Percentiles rank a stretch among this genome's conserved stretches.
Evolutionary conservation across 331 rosid genomes (phyloP).

Genomic region (Dryas integrifolia): DNA sequence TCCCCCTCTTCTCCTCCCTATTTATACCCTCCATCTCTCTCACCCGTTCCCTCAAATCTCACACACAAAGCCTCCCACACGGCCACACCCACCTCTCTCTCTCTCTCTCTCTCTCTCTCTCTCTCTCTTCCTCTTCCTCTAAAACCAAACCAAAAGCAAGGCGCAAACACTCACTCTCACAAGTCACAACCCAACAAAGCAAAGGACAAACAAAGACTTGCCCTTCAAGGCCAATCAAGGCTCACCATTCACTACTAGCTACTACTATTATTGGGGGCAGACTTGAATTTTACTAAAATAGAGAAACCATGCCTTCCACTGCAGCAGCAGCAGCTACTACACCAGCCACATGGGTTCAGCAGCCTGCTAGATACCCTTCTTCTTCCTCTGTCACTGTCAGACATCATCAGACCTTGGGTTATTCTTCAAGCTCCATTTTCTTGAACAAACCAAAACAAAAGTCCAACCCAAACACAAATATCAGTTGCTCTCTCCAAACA

Average conservation of each 20-base stretch:
- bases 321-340: conserved; percentile 11
- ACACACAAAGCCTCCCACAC: background rate
- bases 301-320: conserved; percentile 51
- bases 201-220: conserved; percentile 5
- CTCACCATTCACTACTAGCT: background rate
- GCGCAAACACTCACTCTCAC: background rate
- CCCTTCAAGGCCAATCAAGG: conserved; percentile 17
- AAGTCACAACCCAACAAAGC: background rate
- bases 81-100: background rate
- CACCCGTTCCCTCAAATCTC: conserved; percentile 29
- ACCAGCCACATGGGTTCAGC: conserved; percentile 33
- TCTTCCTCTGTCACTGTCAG: no score
- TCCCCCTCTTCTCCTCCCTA: conserved; percentile 21
- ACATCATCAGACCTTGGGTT: no score
- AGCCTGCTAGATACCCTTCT: background rate
- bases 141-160: background rate
- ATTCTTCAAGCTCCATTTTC: background rate
- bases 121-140: conserved; percentile 19
- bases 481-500: conserved; percentile 55
- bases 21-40: conserved; percentile 46
- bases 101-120: conserved; percentile 28
- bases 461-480: background rate
- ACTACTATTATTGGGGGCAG: background rate
- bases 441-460: background rate
- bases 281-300: conserved; percentile 18